phyloP scores from a whole-genome alignment of 257 asterid species.

The Mentha longifolia region DNA sequence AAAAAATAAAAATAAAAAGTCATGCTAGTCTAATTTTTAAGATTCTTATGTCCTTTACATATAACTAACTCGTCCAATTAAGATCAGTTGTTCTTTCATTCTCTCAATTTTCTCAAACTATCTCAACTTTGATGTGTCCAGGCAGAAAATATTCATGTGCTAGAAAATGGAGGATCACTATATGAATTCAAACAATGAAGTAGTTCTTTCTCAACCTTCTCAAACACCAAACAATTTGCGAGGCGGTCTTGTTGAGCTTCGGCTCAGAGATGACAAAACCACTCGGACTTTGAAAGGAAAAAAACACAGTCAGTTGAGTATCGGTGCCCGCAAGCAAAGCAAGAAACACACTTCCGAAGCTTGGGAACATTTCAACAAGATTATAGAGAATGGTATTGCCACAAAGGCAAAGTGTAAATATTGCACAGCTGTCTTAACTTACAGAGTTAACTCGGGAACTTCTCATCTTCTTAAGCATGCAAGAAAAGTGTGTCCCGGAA shows the following conservation, averaged over 20 bases:
- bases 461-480: constrained; percentile 10
- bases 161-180: background rate
- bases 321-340: background rate
- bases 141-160: no score
- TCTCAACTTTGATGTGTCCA: no score
- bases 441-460: background rate
- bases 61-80: no score
- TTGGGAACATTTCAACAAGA: background rate
- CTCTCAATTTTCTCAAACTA: no score
- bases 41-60: no score
- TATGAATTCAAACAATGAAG: background rate
- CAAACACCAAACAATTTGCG: no score
- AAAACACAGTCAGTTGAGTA: background rate
- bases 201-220: background rate
- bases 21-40: no score
- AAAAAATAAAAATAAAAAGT: no score
- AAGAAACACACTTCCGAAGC: background rate
- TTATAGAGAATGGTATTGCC: background rate
- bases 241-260: background rate
- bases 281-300: background rate
- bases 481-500: background rate
- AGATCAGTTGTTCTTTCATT: no score
- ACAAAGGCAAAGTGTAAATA: background rate
- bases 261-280: background rate
- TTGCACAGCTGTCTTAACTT: background rate